phyloP scores from a whole-genome alignment of 352 stramenopile species.

The Phytopythium vexans region DNA sequence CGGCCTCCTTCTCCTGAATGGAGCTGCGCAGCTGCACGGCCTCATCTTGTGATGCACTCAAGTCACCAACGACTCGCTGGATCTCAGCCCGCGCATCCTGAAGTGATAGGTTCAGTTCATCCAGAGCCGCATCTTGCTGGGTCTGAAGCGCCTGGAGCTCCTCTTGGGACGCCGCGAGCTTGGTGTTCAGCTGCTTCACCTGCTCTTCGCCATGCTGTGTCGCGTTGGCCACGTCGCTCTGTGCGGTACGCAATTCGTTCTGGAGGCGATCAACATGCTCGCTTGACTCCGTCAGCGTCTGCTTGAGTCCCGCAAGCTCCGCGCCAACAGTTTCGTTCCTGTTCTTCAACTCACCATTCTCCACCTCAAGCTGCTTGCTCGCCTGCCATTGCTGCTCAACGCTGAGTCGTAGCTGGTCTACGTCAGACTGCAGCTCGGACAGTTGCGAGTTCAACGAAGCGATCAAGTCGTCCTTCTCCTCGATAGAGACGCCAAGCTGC shows the following conservation, averaged over 20 bases:
- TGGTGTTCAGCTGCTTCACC: constrained; percentile 18
- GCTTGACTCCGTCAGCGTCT: constrained; percentile 21
- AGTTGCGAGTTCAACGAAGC: constrained; percentile 51
- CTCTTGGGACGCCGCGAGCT: constrained; percentile 15
- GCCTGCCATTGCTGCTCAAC: constrained; percentile 31
- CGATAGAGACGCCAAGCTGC: constrained; percentile 5
- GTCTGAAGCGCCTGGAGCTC: constrained; percentile 11
- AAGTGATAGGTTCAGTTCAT: constrained; percentile 2
- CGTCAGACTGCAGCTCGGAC: constrained; percentile 55
- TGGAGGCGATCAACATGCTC: constrained; percentile 9
- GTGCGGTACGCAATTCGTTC: constrained; percentile 15
- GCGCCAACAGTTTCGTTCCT: constrained; percentile 10
- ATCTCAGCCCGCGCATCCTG: constrained; percentile 13
- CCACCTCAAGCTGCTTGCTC: constrained; percentile 20
- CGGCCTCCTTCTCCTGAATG: constrained; percentile 8
- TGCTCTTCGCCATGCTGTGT: constrained; percentile 19
- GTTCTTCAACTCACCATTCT: constrained; percentile 20
- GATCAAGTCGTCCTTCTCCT: constrained; percentile 46
- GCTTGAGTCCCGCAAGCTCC: constrained; percentile 25
- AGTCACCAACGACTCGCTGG: constrained; percentile 7
- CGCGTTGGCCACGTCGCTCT: constrained; percentile 13
- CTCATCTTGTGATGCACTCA: background rate
- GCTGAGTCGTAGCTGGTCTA: constrained; percentile 42
- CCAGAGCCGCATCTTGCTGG: background rate
- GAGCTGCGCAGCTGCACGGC: background rate